Evolutionary conservation across 2,329 filamentous ascomycete genomes (phyloP).

Genomic region (Colletotrichum sp.): DNA sequence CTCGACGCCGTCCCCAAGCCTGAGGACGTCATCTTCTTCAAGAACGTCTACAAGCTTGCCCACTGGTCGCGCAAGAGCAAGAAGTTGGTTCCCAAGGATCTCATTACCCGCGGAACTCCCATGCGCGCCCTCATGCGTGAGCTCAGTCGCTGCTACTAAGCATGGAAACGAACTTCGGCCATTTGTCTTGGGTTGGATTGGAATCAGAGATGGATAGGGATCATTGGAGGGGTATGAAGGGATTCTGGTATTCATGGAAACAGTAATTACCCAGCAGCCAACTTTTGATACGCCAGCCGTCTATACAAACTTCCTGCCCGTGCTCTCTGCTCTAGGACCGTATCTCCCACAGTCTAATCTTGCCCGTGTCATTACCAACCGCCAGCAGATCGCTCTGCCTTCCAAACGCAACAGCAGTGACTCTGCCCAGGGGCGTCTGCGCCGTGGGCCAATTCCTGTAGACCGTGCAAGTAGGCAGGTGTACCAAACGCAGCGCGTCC

Average conservation of each 20-base stretch:
- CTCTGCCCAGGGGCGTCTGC: slow-evolving; percentile 84
- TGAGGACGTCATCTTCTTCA: slow-evolving; percentile 35
- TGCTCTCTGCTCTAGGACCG: slow-evolving; percentile 52
- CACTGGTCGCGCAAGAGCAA: slow-evolving; percentile 37
- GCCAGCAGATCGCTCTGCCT: slow-evolving; percentile 73
- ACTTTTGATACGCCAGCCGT: neutral
- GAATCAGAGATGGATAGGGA: neutral
- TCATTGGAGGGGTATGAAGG: neutral
- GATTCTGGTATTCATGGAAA: neutral
- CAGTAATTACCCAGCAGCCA: neutral
- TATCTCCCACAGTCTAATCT: slow-evolving; percentile 92
- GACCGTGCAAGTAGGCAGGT: slow-evolving; percentile 90
- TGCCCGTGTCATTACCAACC: slow-evolving; percentile 87
- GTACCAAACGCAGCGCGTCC: slow-evolving; percentile 85
- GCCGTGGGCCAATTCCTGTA: slow-evolving; percentile 97
- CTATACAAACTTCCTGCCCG: neutral
- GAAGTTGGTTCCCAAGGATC: slow-evolving; percentile 50
- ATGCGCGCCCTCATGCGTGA: slow-evolving; percentile 37
- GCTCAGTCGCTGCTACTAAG: neutral
- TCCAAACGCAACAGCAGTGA: slow-evolving; percentile 76
- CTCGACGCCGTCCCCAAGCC: slow-evolving; percentile 37
- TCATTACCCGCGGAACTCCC: slow-evolving; percentile 45
- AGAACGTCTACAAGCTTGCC: slow-evolving; percentile 33
- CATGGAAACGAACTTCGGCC: neutral
- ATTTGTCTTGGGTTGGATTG: neutral